Evolutionary conservation across 257 asterid genomes (phyloP), one percentile per base, ranked within the genome.

Genomic region (Solanum peruvianum): DNA sequence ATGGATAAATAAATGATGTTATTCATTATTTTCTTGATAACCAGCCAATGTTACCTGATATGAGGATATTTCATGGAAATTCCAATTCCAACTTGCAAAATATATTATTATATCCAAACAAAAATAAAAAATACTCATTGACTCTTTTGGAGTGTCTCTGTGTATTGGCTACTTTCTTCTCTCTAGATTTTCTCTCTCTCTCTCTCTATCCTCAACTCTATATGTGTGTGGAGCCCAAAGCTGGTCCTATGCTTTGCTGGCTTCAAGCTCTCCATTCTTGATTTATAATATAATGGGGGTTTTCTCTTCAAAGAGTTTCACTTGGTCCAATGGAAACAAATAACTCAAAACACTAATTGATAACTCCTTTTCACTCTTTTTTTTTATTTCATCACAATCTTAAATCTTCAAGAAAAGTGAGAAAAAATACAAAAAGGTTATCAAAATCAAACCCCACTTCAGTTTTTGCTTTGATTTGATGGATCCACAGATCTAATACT

Each of bases 211-310:
- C 66, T 78, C 27, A 29, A 47, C 2, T 11, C 6, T 78, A 2
- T 78, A 5, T 16, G 29, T 16, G 29, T 77, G 91, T 92, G 96
- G 96, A 85, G 90, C 95, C 98, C 96, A 76, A 62, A 49, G 84
- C 89, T 93, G 93, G 95, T 90, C 93, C 93, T 82, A 87, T 91
- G 95, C 95, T 90, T 90, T 86, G 98, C 96, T 95, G 96, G 95
- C 91, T 91, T 91, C 64, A 88, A 96, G 97, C 94, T 95, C 93
- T 88, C 91, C 91, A 86, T 91, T 90, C 93, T 92, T 92, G 94
- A 94, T 90, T 73, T 92, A 94, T 96, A 91, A 94, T 95, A 23
- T 37, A 37, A 6, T 37, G 94, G 76, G 21, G 95, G 88, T 91
- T 88, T 92, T 92, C 95, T 93, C 94, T 91, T 89, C 89, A 90